Base-by-base conservation (phyloP, 225 moss, liverwort and hornwort species). In the Neckera pumila region DNA sequence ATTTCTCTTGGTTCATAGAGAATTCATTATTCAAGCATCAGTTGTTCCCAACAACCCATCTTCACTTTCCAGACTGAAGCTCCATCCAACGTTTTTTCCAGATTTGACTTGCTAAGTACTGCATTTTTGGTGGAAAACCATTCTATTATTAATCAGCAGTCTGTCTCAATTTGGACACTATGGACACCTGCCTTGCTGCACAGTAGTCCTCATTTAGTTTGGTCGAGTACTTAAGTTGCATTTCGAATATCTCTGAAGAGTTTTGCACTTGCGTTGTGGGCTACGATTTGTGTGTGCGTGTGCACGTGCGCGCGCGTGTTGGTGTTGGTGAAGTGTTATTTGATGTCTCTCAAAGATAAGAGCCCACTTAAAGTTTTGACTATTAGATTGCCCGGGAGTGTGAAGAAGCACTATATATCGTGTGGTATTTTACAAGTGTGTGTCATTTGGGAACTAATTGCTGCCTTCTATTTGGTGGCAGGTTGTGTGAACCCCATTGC, bases 401-500 rank as follows among this genome's bases (percentile, higher is more conserved):
- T 40, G 28, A 45, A 30, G 45, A 30, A 79, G n/a, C n/a, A 17
- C 36, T 40, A 18, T 8, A 72, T 9, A 9, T 4, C 2, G 19
- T 27, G 60, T 19, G 20, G 28, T 30, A 59, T 12, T 42, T 40
- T 53, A 17, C 17, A 53, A 53, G 53, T 53, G 53, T 53, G 53
- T 53, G 30, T 60, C 23, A 43, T 82, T 62, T 79, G 54, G 54
- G 33, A 26, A 76, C 59, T 88, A 31, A 60, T 31, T 14, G 21
- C 6, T 80, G 80, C 80, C 40, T 67, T 33, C 5, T n/a, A 17
- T 83, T 53, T 43, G 51, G 80, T 58, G 33, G 72, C 95, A 97
- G 98, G 92, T 40, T 94, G 93, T 38, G 87, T 96, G 67, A 96
- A 94, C 81, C 98, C 96, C 56, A 93, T 96, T 18, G 90, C 91